Percentiles rank a stretch among this genome's conserved stretches.
Evolutionary conservation across 306 rosid genomes (phyloP).

Genomic region (Pachyrhizus erosus): DNA sequence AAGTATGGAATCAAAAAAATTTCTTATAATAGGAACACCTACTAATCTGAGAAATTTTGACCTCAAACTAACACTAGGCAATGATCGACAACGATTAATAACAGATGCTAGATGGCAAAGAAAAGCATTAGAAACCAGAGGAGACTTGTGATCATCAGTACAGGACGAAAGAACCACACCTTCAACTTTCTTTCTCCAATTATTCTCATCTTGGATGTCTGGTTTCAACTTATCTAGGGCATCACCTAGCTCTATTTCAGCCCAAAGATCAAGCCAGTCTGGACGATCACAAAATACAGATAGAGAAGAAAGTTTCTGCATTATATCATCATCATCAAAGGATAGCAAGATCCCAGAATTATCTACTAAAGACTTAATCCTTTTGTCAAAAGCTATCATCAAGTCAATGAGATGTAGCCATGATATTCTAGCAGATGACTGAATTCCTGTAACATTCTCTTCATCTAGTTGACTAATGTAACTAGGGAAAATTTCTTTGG

Average conservation of each 20-base stretch:
- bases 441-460: slow-evolving; percentile 54
- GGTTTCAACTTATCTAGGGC: slow-evolving; percentile 67
- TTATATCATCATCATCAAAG: slow-evolving; percentile 61
- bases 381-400: slow-evolving; percentile 94
- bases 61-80: slow-evolving; percentile 68
- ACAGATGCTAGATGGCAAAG: slow-evolving; percentile 66
- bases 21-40: slow-evolving; percentile 69
- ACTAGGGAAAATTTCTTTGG: slow-evolving; percentile 83
- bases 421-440: slow-evolving; percentile 66
- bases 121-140: slow-evolving; percentile 67
- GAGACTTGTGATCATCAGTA: slow-evolving; percentile 81
- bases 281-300: slow-evolving; percentile 88
- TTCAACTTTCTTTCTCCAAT: slow-evolving; percentile 78
- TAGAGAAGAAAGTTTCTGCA: slow-evolving; percentile 71
- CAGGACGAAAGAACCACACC: slow-evolving; percentile 55
- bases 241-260: slow-evolving; percentile 83
- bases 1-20: slow-evolving; percentile 61
- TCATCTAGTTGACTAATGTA: slow-evolving; percentile 63
- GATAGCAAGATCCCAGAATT: slow-evolving; percentile 72
- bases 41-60: slow-evolving; percentile 77
- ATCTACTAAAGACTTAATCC: slow-evolving; percentile 77
- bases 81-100: slow-evolving; percentile 75
- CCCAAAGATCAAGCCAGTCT: slow-evolving; percentile 97
- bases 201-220: slow-evolving; percentile 64
- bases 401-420: slow-evolving; percentile 91